Conservation (phyloP, 768 basidiomycete genomes). For the Galerina marginata region DNA sequence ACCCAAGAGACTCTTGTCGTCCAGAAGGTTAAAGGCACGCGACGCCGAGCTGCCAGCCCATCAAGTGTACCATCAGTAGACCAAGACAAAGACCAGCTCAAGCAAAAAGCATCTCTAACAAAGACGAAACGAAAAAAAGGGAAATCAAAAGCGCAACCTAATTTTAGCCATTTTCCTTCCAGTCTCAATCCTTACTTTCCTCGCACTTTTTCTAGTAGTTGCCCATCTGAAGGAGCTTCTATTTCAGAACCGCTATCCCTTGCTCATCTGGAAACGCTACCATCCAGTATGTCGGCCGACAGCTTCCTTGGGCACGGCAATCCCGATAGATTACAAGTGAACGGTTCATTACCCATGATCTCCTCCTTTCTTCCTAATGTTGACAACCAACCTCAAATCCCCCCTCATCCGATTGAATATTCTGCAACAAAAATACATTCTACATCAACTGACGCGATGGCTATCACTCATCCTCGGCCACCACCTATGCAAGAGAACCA, state of each 20-base stretch:
- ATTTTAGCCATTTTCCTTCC: conserved; percentile 41
- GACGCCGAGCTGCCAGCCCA: conserved; percentile 14
- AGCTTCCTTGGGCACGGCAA: conserved; percentile 18
- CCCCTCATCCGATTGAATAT: not conserved
- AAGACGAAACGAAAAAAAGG: conserved; percentile 13
- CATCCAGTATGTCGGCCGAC: conserved; percentile 21
- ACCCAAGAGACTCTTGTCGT: not conserved
- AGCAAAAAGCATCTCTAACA: not conserved
- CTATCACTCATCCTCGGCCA: not conserved
- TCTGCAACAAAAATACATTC: not conserved
- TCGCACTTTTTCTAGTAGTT: conserved; percentile 26
- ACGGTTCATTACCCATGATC: conserved; percentile 10
- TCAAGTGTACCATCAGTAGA: not conserved
- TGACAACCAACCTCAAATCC: conserved; percentile 7
- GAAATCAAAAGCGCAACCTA: conserved; percentile 19
- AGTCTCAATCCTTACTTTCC: conserved; percentile 28
- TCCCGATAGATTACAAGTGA: not conserved
- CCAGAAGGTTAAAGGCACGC: not conserved
- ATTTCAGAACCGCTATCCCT: conserved; percentile 12
- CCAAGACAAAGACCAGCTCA: not conserved
- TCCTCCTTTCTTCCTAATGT: conserved; percentile 18
- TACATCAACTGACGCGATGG: not conserved
- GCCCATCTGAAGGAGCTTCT: not conserved
- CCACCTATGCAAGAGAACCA: not conserved
- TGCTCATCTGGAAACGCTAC: conserved; percentile 14